These are phyloP conservation scores for Sporisorium sorghi DNA, from an alignment of 1,284 basidiomycete species.

Conservation along the genomic window DNA sequence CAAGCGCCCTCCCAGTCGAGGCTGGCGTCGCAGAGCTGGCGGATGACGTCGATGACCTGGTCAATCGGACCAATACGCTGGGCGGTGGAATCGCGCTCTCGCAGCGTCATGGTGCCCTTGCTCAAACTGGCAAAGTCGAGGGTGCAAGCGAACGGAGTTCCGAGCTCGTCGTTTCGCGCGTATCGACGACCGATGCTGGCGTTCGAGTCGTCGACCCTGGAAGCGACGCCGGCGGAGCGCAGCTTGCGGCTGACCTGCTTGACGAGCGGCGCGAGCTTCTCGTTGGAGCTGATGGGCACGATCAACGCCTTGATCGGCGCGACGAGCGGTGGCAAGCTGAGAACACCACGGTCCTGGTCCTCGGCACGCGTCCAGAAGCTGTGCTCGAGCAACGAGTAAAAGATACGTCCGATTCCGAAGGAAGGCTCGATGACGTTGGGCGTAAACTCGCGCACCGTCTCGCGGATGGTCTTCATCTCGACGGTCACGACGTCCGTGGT, in stretches of 20 bases:
- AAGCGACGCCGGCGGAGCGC: slow-evolving; percentile 86
- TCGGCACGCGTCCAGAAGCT: slow-evolving; percentile 94
- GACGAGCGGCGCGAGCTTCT: slow-evolving; percentile 86
- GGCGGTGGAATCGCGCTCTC: slow-evolving; percentile 90
- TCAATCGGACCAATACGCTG: slow-evolving; percentile 94
- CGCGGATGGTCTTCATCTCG: slow-evolving; percentile 87
- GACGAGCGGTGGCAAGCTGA: slow-evolving; percentile 88
- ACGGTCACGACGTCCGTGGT: slow-evolving; percentile 83
- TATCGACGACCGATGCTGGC: slow-evolving; percentile 96
- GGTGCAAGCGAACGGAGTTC: slow-evolving; percentile 95
- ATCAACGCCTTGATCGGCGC: slow-evolving; percentile 96
- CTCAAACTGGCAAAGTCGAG: slow-evolving; percentile 93
- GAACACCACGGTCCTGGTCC: slow-evolving; percentile 74
- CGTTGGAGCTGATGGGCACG: slow-evolving; percentile 90
- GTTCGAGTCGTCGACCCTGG: slow-evolving; percentile 93
- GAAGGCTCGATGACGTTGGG: slow-evolving; percentile 99
- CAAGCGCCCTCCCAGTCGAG: slow-evolving; percentile 82
- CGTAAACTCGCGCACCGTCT: slow-evolving; percentile 91
- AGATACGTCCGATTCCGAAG: slow-evolving; percentile 95
- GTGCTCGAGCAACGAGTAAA: slow-evolving; percentile 94
- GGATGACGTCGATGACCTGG: slow-evolving; percentile 84
- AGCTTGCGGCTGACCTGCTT: slow-evolving; percentile 88
- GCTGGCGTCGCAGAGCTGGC: slow-evolving; percentile 67
- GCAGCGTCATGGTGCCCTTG: slow-evolving; percentile 68
- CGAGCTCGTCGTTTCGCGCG: slow-evolving; percentile 96